Conservation (phyloP, 345 rosid species). For the Ceriops decandra region DNA sequence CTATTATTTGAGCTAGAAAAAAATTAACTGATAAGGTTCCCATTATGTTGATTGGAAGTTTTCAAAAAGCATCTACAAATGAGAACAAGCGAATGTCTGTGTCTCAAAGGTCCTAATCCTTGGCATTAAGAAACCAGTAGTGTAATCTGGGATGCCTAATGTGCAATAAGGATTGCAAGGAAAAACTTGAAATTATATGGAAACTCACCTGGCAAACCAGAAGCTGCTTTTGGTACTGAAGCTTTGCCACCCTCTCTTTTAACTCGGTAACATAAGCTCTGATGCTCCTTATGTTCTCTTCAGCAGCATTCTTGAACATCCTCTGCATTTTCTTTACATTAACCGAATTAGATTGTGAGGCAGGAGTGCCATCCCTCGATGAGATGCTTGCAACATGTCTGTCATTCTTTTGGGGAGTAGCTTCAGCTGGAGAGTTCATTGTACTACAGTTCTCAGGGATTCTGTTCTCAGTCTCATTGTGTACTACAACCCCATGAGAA, state of each 20-base stretch:
- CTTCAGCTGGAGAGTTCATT: constrained; percentile 23
- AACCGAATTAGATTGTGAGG: constrained; percentile 54
- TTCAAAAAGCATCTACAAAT: too few species aligned
- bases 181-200: background rate
- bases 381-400: constrained; percentile 23
- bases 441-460: constrained; percentile 52
- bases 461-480: constrained; percentile 62
- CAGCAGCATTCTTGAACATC: constrained; percentile 94
- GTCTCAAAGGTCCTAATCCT: too few species aligned
- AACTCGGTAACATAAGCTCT: constrained; percentile 79
- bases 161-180: background rate
- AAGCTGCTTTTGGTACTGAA: constrained; percentile 96
- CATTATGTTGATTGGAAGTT: too few species aligned
- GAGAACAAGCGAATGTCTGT: too few species aligned
- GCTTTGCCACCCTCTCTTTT: constrained; percentile 93
- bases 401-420: constrained; percentile 43
- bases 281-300: constrained; percentile 82
- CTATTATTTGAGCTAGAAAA: background rate
- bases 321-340: constrained; percentile 89
- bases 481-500: constrained; percentile 45
- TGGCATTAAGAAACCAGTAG: too few species aligned
- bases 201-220: constrained; percentile 82
- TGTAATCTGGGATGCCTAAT: background rate
- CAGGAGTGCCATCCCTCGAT: constrained; percentile 67
- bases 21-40: too few species aligned